Conservation (phyloP, 345 rosid species). For the Populus alba region DNA sequence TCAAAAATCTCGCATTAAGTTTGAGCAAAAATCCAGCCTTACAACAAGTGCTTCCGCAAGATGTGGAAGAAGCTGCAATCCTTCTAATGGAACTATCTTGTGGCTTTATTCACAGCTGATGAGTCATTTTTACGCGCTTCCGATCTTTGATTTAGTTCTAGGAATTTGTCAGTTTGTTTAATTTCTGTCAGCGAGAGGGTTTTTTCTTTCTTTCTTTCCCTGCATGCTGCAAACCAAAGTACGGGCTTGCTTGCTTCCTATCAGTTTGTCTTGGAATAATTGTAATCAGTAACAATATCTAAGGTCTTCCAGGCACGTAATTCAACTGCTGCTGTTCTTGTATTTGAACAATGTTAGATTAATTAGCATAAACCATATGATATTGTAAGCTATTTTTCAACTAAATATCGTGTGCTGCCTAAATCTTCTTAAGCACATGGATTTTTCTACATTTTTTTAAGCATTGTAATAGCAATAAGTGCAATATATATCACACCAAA, state of each 20-base stretch:
- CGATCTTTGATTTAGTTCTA: background rate
- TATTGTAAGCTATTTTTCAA: too few species aligned
- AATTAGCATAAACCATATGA: too few species aligned
- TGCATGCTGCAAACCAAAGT: background rate
- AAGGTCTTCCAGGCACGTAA: background rate
- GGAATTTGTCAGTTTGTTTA: background rate
- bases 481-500: too few species aligned
- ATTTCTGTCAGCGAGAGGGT: background rate
- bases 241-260: background rate
- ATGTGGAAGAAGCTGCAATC: conserved; percentile 59
- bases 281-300: background rate
- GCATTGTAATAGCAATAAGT: too few species aligned
- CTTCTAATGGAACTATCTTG: conserved; percentile 57
- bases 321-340: background rate
- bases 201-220: background rate
- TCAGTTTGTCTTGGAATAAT: background rate
- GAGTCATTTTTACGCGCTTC: background rate
- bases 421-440: too few species aligned
- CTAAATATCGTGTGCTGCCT: too few species aligned
- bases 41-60: conserved; percentile 42
- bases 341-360: too few species aligned
- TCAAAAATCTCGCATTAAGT: conserved; percentile 33
- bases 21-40: conserved; percentile 38
- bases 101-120: conserved; percentile 40
- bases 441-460: too few species aligned